Base-by-base conservation (phyloP, 1,139 yeast species). In the Yamadazyma atlantica region DNA sequence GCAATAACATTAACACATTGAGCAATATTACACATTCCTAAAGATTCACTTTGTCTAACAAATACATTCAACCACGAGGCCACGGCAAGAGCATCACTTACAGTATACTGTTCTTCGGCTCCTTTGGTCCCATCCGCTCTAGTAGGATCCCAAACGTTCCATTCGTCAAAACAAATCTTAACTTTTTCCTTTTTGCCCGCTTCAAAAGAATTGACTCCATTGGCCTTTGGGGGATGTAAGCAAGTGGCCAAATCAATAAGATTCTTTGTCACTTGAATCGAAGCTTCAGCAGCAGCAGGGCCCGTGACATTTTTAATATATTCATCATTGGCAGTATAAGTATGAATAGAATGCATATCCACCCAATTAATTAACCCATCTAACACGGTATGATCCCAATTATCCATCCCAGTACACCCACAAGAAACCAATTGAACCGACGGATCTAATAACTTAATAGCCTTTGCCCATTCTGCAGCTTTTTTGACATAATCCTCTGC, bases 111-210 rank as follows among this genome's bases (percentile, higher is more conserved):
- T 40, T 60, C 62, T 42, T 60, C 66, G 12, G 60, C 64, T 3
- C 66, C 66, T 22, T 48, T 29, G 13, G 49, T 37, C 6, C 62
- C 64, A 33, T 51, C 58, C 11, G 64, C 63, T 42, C 59, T 49
- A 6, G 35, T 43, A 4, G 64, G 60, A 42, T 61, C 66, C 66
- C 66, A 60, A n/a, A 61, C 65, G 38, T 61, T 61, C 66, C 66
- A 61, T 40, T 61, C 66, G 43, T 61, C 66, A 40, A 60, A 61
- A 37, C 62, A 55, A 28, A 61, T 58, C 37, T 54, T 57, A 12
- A 55, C 58, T 14, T 45, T 46, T 26, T 45, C 33, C 27, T 49
- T 41, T 9, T 34, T 43, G 11, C 40, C 36, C 23, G 38, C 35
- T 8, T 29, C 32, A 24, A 37, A 36, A 13, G 35, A 21, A 9